Evolutionary conservation across 1,284 basidiomycete genomes (phyloP).

Genomic region (Leccinum griseonigrum): DNA sequence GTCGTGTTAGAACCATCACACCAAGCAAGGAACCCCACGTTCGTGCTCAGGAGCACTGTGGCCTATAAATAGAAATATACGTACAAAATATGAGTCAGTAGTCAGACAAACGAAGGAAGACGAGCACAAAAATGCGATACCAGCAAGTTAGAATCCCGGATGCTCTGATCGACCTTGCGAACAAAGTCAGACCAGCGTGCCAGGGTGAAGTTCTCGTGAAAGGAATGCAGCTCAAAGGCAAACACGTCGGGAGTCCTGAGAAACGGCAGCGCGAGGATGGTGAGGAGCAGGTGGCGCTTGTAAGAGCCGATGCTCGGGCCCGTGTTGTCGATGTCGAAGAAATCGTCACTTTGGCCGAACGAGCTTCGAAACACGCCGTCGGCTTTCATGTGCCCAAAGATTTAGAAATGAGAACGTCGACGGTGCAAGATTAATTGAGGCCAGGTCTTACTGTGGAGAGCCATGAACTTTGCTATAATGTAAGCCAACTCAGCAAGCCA

Average conservation of each 20-base stretch:
- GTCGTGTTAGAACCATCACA: not conserved
- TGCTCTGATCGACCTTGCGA: constrained; percentile 25
- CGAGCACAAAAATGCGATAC: constrained; percentile 8
- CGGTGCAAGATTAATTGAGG: not conserved
- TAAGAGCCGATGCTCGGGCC: constrained; percentile 14
- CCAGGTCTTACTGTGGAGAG: constrained; percentile 27
- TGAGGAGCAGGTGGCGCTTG: constrained; percentile 18
- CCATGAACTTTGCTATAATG: constrained; percentile 28
- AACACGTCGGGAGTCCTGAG: constrained; percentile 29
- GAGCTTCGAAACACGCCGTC: constrained; percentile 29
- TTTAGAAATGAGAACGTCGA: not conserved
- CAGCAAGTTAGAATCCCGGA: constrained; percentile 27
- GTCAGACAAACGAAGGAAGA: not conserved
- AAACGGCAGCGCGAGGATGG: constrained; percentile 22
- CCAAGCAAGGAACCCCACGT: constrained; percentile 22
- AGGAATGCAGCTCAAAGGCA: constrained; percentile 26
- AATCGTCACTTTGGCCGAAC: constrained; percentile 33
- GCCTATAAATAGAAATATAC: constrained; percentile 14
- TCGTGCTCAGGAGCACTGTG: constrained; percentile 27
- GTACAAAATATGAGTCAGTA: not conserved
- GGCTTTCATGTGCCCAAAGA: constrained; percentile 2
- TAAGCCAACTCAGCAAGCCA: not conserved
- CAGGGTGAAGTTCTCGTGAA: constrained; percentile 27
- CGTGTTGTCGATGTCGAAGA: constrained; percentile 29
- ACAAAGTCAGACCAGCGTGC: constrained; percentile 30